Evolutionary conservation across 345 rosid species (phyloP), one percentile per base, ranked within the genome.

Genomic region (Citrus cavaleriei): DNA sequence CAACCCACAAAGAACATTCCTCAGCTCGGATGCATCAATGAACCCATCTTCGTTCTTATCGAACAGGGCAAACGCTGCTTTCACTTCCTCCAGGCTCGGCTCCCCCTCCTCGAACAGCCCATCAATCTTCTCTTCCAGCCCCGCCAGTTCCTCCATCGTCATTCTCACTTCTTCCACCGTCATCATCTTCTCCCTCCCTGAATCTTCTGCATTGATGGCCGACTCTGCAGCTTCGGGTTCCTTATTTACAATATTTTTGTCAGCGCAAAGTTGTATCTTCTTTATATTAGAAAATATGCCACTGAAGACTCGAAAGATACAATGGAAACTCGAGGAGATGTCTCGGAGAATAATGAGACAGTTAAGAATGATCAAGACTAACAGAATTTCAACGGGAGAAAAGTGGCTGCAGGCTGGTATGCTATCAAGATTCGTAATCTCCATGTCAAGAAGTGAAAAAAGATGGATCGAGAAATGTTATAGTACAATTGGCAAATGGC

Each of bases 41-140:
- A 85, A 93, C 34, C 95, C 95, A 73, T 93, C 95, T 32, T 83
- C 75, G 58, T 93, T 91, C 76, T 79, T 85, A 75, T 91, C 95
- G 70, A 93, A 90, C 35, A 91, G 42, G 13, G 65, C 70, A 81
- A 93, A 93, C 0, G 91, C 91, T 77, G 80, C 90, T 75, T 84
- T 84, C 58, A 87, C 68, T 72, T 84, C 86, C 73, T 82, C 86
- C 62, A 80, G 37, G 58, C 87, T 85, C 3, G 86, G 83, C 51
- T 86, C 92, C 54, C 79, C 87, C 49, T 82, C 88, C 55, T 84
- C 85, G 58, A 91, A 79, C 83, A 90, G 68, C 10, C 37, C 70
- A 1, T 57, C 85, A 21, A 87, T 81, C 42, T 83, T 28, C 74
- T 79, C 77, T 86, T 60, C 8, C 1, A 58, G 46, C 21, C 66